These are phyloP conservation scores for Fereydounia khargensis DNA, from an alignment of 1,284 basidiomycete genomes.

Conservation along the genomic window DNA sequence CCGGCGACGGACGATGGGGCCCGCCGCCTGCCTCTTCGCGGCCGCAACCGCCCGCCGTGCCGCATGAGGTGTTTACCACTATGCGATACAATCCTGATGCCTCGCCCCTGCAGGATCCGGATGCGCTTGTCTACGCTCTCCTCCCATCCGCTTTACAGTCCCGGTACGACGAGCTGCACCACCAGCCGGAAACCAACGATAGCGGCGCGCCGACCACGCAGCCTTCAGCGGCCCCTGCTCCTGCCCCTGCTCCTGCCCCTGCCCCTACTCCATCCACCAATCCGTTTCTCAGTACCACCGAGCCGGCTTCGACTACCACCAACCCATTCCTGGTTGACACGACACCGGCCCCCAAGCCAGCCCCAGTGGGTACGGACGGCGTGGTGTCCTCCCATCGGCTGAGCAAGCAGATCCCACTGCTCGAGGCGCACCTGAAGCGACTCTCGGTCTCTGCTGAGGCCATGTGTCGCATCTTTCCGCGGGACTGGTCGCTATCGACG, in stretches of 20 bases:
- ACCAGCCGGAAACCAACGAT: background rate
- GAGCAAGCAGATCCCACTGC: conserved; percentile 17
- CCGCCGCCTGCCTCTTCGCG: no score
- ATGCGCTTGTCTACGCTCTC: conserved; percentile 16
- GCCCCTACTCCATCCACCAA: conserved; percentile 6
- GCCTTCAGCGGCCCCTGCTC: no score
- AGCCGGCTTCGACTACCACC: conserved; percentile 2
- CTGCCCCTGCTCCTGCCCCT: no score
- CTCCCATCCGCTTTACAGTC: conserved; percentile 7
- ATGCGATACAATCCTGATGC: conserved; percentile 21
- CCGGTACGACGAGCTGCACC: conserved; percentile 2
- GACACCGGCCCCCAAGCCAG: background rate
- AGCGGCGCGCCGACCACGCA: no score
- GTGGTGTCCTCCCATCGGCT: conserved; percentile 8
- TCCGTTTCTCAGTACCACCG: conserved; percentile 9
- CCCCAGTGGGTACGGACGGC: background rate
- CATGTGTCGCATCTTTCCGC: conserved; percentile 25
- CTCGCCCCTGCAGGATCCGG: background rate
- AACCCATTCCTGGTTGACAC: conserved; percentile 13
- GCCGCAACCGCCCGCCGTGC: conserved; percentile 1
- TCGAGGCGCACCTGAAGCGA: conserved; percentile 19
- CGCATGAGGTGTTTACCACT: conserved; percentile 32
- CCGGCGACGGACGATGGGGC: no score
- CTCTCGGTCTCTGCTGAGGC: conserved; percentile 16
- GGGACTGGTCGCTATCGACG: conserved; percentile 14